phyloP scores from a whole-genome alignment of 2,329 filamentous ascomycete genomes.

The Fusarium keratoplasticum region DNA sequence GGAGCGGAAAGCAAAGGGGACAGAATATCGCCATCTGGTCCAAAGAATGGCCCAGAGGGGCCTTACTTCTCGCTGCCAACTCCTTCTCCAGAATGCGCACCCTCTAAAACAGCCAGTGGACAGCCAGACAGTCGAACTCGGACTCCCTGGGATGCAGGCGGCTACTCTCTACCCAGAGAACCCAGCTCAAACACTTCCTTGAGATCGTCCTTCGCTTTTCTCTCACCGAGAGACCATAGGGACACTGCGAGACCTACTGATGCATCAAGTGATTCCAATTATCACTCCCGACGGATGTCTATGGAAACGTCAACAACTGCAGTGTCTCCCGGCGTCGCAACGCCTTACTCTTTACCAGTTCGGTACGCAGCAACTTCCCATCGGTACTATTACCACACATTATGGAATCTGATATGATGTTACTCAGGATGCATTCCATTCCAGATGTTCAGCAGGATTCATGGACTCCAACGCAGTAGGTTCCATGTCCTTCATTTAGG shows the following conservation, averaged over 20 bases:
- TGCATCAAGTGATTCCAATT: slow-evolving; percentile 20
- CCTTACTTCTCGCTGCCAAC: slow-evolving; percentile 45
- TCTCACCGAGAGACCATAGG: slow-evolving; percentile 40
- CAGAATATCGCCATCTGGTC: slow-evolving; percentile 8
- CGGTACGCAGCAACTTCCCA: slow-evolving; percentile 35
- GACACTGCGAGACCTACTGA: slow-evolving; percentile 38
- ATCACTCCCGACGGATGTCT: slow-evolving; percentile 48
- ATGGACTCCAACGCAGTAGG: slow-evolving; percentile 38
- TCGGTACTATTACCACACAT: neutral
- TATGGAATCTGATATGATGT: slow-evolving; percentile 18
- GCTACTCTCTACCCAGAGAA: slow-evolving; percentile 59
- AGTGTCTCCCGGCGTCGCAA: slow-evolving; percentile 11
- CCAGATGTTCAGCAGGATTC: slow-evolving; percentile 37
- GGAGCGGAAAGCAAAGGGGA: slow-evolving; percentile 17
- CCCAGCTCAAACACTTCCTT: slow-evolving; percentile 51
- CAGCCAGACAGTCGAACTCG: slow-evolving; percentile 45
- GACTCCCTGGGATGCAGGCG: slow-evolving; percentile 64
- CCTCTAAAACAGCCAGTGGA: slow-evolving; percentile 38
- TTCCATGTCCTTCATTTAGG: neutral
- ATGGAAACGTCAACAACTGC: slow-evolving; percentile 43
- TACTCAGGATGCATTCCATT: slow-evolving; percentile 35
- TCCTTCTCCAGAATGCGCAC: slow-evolving; percentile 49
- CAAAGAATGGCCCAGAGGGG: slow-evolving; percentile 12
- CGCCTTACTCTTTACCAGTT: slow-evolving; percentile 39
- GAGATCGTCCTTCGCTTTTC: slow-evolving; percentile 31